Base-by-base conservation (phyloP, 257 asterid genomes). In the Coffea eugenioides region DNA sequence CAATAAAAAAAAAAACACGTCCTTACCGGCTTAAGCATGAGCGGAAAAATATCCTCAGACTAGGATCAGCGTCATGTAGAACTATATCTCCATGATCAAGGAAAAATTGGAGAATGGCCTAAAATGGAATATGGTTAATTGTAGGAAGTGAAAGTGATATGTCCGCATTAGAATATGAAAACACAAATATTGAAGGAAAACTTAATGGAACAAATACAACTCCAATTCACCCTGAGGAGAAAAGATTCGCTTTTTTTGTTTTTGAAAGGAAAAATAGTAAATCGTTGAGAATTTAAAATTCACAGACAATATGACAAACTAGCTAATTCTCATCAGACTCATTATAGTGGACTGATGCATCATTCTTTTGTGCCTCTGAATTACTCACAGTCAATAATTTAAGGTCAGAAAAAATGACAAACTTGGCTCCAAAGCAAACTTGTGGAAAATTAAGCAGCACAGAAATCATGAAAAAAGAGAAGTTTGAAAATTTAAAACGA, bases 61-160 rank as follows among this genome's bases (percentile, higher is more conserved):
- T 92, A 79, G 98, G 95, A 89, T 95, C 99, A 71, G 99, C 96
- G 84, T 95, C 98, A 73, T 92, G 96, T 57, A 95, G 89, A 80
- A 92, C 90, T 61, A 82, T 83, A 83, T 95, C 99, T 64, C 97
- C 97, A 80, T 92, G 90, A 82, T 95, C 97, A 76, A 95, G 91
- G 78, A 90, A 95, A 84, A 91, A 95, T 71, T 92, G 99, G 74
- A 95, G 95, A 76, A 93, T 93, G 12, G 93, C 94, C 98, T 94
- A 87, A 48, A 80, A 65, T 14, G 13, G 7, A 80, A 25, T n/a
- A 51, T 80, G 66, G 77, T 67, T 76, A 85, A 79, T 62, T 59
- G 70, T 64, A 31, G 64, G 76, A 68, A 67, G 52, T 75, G 71
- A 56, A 82, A 71, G 85, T 16, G 75, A 49, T 51, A 73, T 23